phyloP scores from a whole-genome alignment of 306 rosid genomes.

The Rubus parviflorus region DNA sequence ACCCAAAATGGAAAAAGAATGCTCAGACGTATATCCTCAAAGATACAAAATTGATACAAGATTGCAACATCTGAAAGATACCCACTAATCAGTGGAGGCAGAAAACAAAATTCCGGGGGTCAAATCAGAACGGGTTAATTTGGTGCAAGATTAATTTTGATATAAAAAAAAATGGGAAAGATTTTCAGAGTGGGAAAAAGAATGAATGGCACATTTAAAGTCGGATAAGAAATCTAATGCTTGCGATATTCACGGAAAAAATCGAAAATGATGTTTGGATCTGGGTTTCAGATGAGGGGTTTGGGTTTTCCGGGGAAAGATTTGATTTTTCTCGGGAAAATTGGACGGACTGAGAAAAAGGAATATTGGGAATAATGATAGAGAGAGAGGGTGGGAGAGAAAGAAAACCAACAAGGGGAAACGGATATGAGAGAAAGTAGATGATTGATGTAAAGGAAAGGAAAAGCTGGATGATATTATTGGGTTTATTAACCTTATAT shows the following conservation, averaged over 20 bases:
- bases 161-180: constrained; percentile 4
- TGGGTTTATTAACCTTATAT: neutral
- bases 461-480: constrained; percentile 19
- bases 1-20: constrained; percentile 18
- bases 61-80: constrained; percentile 30
- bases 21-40: constrained; percentile 27
- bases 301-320: constrained; percentile 19
- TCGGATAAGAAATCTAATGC: constrained; percentile 19
- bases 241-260: too few species aligned
- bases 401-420: neutral
- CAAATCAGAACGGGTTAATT: neutral
- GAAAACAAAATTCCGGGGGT: constrained; percentile 29
- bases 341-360: neutral
- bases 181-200: constrained; percentile 20
- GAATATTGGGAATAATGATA: constrained; percentile 14
- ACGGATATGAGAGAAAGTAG: constrained; percentile 30
- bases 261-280: constrained; percentile 35
- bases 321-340: neutral
- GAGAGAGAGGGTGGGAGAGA: constrained; percentile 8
- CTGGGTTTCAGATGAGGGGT: constrained; percentile 34
- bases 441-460: constrained; percentile 23
- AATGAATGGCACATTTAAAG: constrained; percentile 9
- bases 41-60: constrained; percentile 11
- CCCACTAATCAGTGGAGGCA: constrained; percentile 28
- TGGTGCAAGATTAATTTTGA: too few species aligned